phyloP scores from a whole-genome alignment of 495 filamentous ascomycete genomes.

The Aspergillus leporis region DNA sequence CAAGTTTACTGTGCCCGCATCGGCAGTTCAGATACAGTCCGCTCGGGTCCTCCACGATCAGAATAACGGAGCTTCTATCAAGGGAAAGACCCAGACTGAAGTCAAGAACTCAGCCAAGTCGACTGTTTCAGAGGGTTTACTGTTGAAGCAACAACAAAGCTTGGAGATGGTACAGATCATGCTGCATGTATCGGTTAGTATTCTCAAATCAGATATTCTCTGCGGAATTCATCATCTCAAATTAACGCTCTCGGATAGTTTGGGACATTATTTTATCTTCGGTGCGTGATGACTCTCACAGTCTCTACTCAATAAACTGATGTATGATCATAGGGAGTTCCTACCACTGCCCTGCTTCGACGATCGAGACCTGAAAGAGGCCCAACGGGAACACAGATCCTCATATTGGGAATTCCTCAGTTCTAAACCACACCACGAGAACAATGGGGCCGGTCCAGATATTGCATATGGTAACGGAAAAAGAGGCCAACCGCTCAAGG shows the following conservation, averaged over 20 bases:
- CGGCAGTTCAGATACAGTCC: slow-evolving; percentile 22
- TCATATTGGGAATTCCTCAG: slow-evolving; percentile 33
- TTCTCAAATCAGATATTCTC: neutral
- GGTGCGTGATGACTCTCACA: slow-evolving; percentile 18
- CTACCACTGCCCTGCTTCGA: slow-evolving; percentile 34
- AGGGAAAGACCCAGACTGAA: slow-evolving; percentile 22
- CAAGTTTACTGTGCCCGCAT: slow-evolving; percentile 25
- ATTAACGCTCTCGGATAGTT: slow-evolving; percentile 19
- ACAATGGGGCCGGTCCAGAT: slow-evolving; percentile 4
- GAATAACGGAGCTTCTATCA: slow-evolving; percentile 1
- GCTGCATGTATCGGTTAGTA: slow-evolving; percentile 41
- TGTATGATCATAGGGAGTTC: slow-evolving; percentile 31
- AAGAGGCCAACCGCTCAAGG: slow-evolving; percentile 29
- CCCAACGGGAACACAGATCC: slow-evolving; percentile 18
- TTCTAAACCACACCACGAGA: neutral
- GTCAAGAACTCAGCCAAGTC: slow-evolving; percentile 14
- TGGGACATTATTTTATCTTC: slow-evolving; percentile 33
- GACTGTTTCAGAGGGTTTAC: slow-evolving; percentile 6
- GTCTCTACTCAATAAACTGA: neutral
- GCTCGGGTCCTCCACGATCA: slow-evolving; percentile 7
- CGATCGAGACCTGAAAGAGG: slow-evolving; percentile 28
- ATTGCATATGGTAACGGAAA: slow-evolving; percentile 24
- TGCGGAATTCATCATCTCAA: neutral
- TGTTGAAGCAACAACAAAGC: slow-evolving; percentile 42
- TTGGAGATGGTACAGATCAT: slow-evolving; percentile 51